Evolutionary conservation across 306 rosid genomes (phyloP).

Genomic region (Medicago lupulina): DNA sequence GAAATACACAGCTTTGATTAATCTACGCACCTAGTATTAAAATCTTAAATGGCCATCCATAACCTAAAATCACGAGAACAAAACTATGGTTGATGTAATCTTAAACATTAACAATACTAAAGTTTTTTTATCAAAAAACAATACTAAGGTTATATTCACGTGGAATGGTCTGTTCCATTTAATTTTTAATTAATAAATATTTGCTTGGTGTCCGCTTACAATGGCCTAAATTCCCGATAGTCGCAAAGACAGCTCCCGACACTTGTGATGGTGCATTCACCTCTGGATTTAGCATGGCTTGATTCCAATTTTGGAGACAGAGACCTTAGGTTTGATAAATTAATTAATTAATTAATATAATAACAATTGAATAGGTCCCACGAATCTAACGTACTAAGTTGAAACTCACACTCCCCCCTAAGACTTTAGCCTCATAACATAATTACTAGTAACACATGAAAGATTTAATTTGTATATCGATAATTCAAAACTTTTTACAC

Average conservation of each 20-base stretch:
- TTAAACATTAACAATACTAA: slow-evolving; percentile 21
- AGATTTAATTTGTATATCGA: too few species aligned
- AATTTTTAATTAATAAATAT: slow-evolving; percentile 3
- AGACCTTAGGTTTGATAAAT: background rate
- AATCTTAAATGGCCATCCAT: slow-evolving; percentile 39
- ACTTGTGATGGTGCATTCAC: slow-evolving; percentile 47
- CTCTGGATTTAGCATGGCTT: slow-evolving; percentile 46
- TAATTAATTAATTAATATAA: background rate
- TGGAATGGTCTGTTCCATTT: slow-evolving; percentile 23
- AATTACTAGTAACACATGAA: too few species aligned
- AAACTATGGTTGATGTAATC: slow-evolving; percentile 31
- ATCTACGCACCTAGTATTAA: background rate
- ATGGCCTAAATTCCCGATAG: slow-evolving; percentile 58
- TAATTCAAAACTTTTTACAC: too few species aligned
- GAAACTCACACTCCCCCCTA: too few species aligned
- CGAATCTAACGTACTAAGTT: background rate
- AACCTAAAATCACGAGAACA: slow-evolving; percentile 61
- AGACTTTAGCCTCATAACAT: too few species aligned
- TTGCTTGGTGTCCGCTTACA: slow-evolving; percentile 56
- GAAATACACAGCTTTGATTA: background rate
- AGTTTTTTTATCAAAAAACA: too few species aligned
- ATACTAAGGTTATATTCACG: slow-evolving; percentile 34
- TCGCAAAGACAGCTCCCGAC: slow-evolving; percentile 39
- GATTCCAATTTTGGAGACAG: slow-evolving; percentile 51
- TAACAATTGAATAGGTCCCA: background rate